Evolutionary conservation across 164 flowering plant species (phyloP).

Genomic region (Tetracentron sinense): DNA sequence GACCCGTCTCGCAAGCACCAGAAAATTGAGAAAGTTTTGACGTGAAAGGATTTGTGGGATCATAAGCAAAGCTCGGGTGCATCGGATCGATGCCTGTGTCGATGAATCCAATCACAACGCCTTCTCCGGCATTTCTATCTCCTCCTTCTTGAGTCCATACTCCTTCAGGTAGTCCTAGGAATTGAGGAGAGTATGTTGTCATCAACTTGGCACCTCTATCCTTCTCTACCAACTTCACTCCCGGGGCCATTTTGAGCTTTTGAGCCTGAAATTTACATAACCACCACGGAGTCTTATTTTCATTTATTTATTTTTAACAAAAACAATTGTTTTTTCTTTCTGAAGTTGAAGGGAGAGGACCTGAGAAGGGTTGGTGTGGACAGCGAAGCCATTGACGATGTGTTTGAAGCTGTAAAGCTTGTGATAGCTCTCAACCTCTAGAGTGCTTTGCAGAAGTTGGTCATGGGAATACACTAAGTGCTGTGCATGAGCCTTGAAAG

Average conservation of each 20-base stretch:
- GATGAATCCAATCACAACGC: conserved; percentile 75
- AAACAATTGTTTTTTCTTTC: no score
- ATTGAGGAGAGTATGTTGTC: conserved; percentile 88
- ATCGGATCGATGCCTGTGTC: conserved; percentile 81
- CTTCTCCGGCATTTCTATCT: conserved; percentile 69
- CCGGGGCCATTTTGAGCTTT: conserved; percentile 42
- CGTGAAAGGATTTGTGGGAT: conserved; percentile 33
- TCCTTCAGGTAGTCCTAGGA: conserved; percentile 49
- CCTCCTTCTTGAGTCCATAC: conserved; percentile 70
- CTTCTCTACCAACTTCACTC: conserved; percentile 64
- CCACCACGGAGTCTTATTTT: background rate
- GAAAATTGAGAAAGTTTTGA: conserved; percentile 41
- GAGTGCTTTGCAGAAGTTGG: conserved; percentile 45
- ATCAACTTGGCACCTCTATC: conserved; percentile 72
- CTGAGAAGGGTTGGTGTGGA: conserved; percentile 74
- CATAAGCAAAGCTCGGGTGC: conserved; percentile 80
- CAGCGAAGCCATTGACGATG: conserved; percentile 74
- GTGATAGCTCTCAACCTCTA: conserved; percentile 53
- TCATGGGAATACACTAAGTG: conserved; percentile 53
- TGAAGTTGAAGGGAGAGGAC: conserved; percentile 21
- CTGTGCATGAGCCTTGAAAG: conserved; percentile 49
- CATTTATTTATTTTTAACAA: no score
- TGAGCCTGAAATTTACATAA: conserved; percentile 37
- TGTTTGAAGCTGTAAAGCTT: conserved; percentile 91
- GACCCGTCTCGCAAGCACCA: conserved; percentile 73